These are phyloP conservation scores for Arabidopsis suecica DNA, from an alignment of 345 rosid genomes.

Conservation along the genomic window DNA sequence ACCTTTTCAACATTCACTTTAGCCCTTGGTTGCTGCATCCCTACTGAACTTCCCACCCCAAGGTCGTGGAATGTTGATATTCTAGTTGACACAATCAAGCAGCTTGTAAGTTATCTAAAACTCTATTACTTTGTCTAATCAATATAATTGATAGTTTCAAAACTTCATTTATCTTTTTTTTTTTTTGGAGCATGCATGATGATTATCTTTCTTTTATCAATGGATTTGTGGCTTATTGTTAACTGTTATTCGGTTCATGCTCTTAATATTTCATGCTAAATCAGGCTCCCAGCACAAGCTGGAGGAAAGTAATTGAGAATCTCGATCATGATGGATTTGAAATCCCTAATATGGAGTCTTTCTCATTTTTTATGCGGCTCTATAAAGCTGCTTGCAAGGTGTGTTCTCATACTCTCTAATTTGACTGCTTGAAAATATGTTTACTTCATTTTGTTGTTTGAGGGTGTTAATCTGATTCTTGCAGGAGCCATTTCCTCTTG, in stretches of 20 bases:
- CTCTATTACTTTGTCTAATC: conserved; percentile 5
- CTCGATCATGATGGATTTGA: conserved; percentile 89
- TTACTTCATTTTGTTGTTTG: conserved; percentile 4
- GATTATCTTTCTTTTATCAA: conserved; percentile 6
- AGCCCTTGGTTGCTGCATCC: conserved; percentile 69
- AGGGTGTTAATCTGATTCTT: conserved; percentile 36
- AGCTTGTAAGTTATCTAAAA: conserved; percentile 61
- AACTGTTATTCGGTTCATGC: conserved; percentile 5
- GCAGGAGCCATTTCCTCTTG: conserved; percentile 94
- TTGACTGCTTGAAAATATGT: conserved; percentile 15
- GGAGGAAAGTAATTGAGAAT: conserved; percentile 76
- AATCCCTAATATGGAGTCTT: conserved; percentile 82
- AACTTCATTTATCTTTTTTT: not conserved
- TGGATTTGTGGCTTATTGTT: not conserved
- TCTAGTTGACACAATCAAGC: conserved; percentile 72
- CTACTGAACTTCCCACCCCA: conserved; percentile 46
- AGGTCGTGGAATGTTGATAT: conserved; percentile 82
- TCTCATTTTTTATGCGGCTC: conserved; percentile 77
- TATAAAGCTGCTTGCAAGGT: conserved; percentile 89
- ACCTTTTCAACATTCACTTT: conserved; percentile 66
- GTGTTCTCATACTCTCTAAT: conserved; percentile 36
- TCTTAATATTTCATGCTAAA: conserved; percentile 20
- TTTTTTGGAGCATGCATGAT: not conserved
- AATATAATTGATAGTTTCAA: not conserved
- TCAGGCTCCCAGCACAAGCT: conserved; percentile 90